Percentiles rank a stretch among this genome's conserved stretches.
Conservation (phyloP, 257 asterid genomes). For the Ballota nigra region DNA sequence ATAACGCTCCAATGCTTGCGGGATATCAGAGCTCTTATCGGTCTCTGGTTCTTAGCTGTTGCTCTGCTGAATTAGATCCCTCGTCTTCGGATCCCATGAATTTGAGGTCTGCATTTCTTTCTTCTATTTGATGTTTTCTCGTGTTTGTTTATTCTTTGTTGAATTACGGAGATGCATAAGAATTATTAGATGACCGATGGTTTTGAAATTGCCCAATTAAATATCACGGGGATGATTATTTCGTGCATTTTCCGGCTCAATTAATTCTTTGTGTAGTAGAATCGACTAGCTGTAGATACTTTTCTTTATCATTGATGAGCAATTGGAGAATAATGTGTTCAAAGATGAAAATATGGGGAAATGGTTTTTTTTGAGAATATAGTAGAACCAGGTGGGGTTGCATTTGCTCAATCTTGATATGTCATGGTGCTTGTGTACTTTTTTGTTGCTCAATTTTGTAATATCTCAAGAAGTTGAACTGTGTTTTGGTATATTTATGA, state of each 20-base stretch:
- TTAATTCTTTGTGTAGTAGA: not conserved
- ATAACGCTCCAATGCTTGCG: conserved; percentile 19
- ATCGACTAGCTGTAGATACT: not conserved
- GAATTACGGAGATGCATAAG: not conserved
- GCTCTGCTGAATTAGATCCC: conserved; percentile 44
- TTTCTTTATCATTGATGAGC: not conserved
- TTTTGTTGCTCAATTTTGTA: not conserved
- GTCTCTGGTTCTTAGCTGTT: conserved; percentile 41
- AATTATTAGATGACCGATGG: conserved; percentile 8
- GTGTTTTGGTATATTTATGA: not conserved
- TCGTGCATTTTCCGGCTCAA: not conserved
- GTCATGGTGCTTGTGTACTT: not conserved
- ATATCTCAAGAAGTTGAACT: not conserved
- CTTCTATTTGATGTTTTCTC: not conserved
- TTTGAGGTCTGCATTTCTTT: conserved; percentile 41
- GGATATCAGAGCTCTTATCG: conserved; percentile 32
- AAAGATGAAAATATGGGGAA: not conserved
- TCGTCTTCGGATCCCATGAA: conserved; percentile 43
- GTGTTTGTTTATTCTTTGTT: not conserved
- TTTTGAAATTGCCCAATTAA: not conserved
- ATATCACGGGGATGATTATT: not conserved
- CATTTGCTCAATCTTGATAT: not conserved
- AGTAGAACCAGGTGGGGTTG: not conserved
- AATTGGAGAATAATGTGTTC: conserved; percentile 5
- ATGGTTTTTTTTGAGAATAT: not conserved